These are phyloP conservation scores for Trichophyton mentagrophytes DNA, from an alignment of 2,329 filamentous ascomycete species.

Conservation along the genomic window DNA sequence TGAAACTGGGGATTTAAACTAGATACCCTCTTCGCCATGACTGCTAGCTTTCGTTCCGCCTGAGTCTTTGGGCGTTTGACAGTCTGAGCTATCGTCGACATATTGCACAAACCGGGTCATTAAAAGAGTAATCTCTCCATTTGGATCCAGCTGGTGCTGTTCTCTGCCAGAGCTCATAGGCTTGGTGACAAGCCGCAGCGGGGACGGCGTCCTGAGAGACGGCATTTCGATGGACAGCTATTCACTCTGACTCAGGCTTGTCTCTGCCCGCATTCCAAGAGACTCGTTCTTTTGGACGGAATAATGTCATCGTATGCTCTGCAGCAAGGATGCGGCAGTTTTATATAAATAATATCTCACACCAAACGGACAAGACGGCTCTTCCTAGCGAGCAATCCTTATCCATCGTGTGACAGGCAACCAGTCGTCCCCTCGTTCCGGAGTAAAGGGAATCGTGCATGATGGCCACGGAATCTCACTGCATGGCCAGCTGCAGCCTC, in stretches of 20 bases:
- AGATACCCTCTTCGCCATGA: constrained; percentile 12
- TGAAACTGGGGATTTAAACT: too few species aligned
- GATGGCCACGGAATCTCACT: background rate
- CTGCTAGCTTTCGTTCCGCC: background rate
- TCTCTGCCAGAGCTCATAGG: constrained; percentile 4
- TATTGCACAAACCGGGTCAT: constrained; percentile 12
- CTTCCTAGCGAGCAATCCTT: background rate
- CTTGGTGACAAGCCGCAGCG: constrained; percentile 1
- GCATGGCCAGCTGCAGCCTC: background rate
- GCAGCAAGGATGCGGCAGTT: background rate
- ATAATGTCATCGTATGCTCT: background rate
- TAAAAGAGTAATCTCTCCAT: constrained; percentile 11
- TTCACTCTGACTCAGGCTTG: background rate
- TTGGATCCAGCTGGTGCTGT: constrained; percentile 11
- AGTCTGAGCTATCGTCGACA: constrained; percentile 3
- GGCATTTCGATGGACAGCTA: background rate
- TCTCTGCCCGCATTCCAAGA: background rate
- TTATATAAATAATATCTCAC: background rate
- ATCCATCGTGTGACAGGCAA: background rate
- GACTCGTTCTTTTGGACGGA: background rate
- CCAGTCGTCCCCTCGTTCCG: background rate
- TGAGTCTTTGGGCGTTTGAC: background rate
- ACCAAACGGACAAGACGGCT: too few species aligned
- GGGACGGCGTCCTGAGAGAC: constrained; percentile 7
- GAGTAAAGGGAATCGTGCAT: background rate